Base-by-base conservation (phyloP, 768 basidiomycete species). In the Rossbeevera mucosa region DNA sequence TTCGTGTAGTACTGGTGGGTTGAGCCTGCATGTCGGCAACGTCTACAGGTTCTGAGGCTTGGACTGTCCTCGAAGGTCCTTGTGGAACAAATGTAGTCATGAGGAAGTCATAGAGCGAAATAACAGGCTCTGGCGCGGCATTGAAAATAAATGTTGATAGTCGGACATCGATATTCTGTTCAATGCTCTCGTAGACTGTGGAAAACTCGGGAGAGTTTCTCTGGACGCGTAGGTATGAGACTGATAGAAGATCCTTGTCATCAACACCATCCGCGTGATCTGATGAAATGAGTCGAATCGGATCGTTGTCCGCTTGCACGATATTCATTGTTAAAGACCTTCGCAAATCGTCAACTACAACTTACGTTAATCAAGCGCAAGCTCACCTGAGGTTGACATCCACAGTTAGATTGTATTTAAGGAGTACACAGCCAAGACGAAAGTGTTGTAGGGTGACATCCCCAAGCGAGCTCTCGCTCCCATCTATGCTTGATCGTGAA, bases 51-150 rank as follows among this genome's bases (percentile, higher is more conserved):
- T 62, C 64, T 16, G 28, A 44, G 46, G 33, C 44, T 40, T 56
- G 54, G 6, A 48, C 38, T 21, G 51, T 51, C 18, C 38, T 43
- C 12, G 59, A 49, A 33, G 54, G 50, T 12, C 58, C 49, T 33
- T 44, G 64, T 8, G 87, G 82, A 9, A 92, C 89, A 69, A 99
- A 99, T 0, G 96, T 97, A 3, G 89, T 87, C 87, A 99, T 94
- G 69, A 99, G 82, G 72, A 95, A 97, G 71, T 98, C 94, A 70
- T 97, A 98, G 20, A 97, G 70, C 2, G 87, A 79, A 31, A 99
- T 73, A 40, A 97, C 85, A 12, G 95, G 94, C 63, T 93, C 91
- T 0, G 96, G 94, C 7, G 88, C 87, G 3, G 88, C 84, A 51
- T 83, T 82, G 69, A 98, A 85, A 48, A 94, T 80, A 66, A 99